Percentiles rank a stretch among this genome's conserved stretches.
phyloP scores from a whole-genome alignment of 495 filamentous ascomycete genomes.

The Aspergillus campestris region DNA sequence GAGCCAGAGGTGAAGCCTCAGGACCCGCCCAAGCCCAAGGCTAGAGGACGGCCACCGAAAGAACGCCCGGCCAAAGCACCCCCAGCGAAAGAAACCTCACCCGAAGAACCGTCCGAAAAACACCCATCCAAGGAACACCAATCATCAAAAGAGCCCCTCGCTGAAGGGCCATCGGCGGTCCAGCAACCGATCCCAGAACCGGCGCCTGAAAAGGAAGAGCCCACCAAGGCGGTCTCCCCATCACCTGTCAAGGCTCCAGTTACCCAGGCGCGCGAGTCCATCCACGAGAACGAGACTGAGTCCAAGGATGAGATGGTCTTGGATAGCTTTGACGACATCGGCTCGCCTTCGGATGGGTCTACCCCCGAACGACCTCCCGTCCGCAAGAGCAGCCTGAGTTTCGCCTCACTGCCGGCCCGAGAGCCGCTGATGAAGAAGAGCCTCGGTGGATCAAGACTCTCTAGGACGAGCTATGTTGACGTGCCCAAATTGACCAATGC shows the following conservation, averaged over 20 bases:
- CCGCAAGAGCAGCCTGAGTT: slow-evolving; percentile 88
- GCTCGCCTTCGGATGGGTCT: slow-evolving; percentile 53
- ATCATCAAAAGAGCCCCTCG: too few relatives aligned
- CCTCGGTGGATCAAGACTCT: slow-evolving; percentile 61
- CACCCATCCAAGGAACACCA: too few relatives aligned
- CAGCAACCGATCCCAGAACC: slow-evolving; percentile 10
- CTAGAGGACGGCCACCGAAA: neutral
- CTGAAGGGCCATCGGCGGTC: neutral
- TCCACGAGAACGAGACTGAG: slow-evolving; percentile 15
- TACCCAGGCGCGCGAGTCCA: slow-evolving; percentile 6
- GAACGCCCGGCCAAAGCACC: too few relatives aligned
- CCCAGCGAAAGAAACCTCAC: too few relatives aligned
- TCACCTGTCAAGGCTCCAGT: slow-evolving; percentile 16
- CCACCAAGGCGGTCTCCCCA: slow-evolving; percentile 1
- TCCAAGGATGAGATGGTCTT: slow-evolving; percentile 41
- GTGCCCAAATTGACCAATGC: slow-evolving; percentile 39
- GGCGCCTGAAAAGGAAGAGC: slow-evolving; percentile 7
- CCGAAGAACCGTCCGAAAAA: too few relatives aligned
- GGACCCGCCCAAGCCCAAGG: slow-evolving; percentile 7
- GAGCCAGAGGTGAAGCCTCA: slow-evolving; percentile 9
- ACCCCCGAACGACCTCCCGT: slow-evolving; percentile 55
- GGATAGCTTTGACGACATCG: slow-evolving; percentile 47
- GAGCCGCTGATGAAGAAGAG: slow-evolving; percentile 80
- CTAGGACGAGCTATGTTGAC: slow-evolving; percentile 74
- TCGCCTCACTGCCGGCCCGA: slow-evolving; percentile 83